Evolutionary conservation across 306 rosid genomes (phyloP), one percentile per base, ranked within the genome.

Genomic region (Lagenaria siceraria): DNA sequence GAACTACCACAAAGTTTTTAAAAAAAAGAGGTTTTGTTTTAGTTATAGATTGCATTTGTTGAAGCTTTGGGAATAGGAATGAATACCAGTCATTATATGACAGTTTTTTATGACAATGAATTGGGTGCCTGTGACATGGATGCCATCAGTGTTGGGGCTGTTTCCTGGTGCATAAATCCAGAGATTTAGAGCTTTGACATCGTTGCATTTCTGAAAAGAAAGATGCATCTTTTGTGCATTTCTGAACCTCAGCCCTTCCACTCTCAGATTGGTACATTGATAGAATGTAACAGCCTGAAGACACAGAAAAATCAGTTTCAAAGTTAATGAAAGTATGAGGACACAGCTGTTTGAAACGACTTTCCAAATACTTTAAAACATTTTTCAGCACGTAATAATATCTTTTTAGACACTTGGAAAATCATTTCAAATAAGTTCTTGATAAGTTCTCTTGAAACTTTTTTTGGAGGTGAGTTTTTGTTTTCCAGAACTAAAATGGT

Each of bases 121-220:
- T 33, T 81, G 79, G 27, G 97, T 83, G 2, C 0, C 86, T 2
- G 97, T 82, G 60, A 95, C 78, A 48, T 95, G 97, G 82, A 95
- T 89, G 79, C 98, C 98, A 80, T 95, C 98, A 17, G 98, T 95
- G 78, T 95, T 95, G 15, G 97, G 97, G 61, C 97, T 95, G 55
- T 90, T 2, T 35, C 53, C 87, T 6, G 98, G 97, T 74, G 97
- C 90, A 36, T 6, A 80, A 0, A 95, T 80, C 29, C 71, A 27
- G 1, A 95, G 77, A 81, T 83, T 82, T 17, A 76, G 74, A 66
- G 80, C 93, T 60, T 40, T 46, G 25, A 89, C 98, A 27, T 89
- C 83, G 76, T 36, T 36, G 77, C 97, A 89, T 14, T 24, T 61
- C 8, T 88, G 80, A 36, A 95, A 84, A 1, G 78, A 62, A 6